These are phyloP conservation scores for Marasmius tenuissimus DNA, from an alignment of 1,284 basidiomycete species.

Conservation along the genomic window DNA sequence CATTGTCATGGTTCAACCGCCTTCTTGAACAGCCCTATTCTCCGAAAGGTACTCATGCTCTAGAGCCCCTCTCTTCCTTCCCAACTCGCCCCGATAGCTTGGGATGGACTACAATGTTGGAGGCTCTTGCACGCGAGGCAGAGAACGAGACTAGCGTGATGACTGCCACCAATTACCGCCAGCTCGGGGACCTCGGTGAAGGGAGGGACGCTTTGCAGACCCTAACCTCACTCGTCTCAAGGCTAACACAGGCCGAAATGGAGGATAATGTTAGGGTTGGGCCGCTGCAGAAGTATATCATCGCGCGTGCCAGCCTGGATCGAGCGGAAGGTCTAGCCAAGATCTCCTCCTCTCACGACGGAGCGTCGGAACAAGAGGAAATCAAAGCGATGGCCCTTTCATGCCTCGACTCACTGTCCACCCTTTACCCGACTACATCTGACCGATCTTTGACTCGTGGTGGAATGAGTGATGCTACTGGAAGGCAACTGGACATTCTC, in stretches of 20 bases:
- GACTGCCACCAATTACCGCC: not conserved
- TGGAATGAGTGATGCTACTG: not conserved
- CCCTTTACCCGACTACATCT: not conserved
- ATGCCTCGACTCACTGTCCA: not conserved
- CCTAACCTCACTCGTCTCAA: not conserved
- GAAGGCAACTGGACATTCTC: not conserved
- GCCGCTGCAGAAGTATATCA: not conserved
- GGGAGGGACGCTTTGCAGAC: not conserved
- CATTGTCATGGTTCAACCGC: slow-evolving; percentile 71
- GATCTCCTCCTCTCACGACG: not conserved
- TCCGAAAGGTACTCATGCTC: not conserved
- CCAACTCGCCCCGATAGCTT: slow-evolving; percentile 6
- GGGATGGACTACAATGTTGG: not conserved
- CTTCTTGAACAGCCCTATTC: slow-evolving; percentile 43
- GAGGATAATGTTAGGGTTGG: not conserved
- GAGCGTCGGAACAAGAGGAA: not conserved
- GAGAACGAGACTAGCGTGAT: not conserved
- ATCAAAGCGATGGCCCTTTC: not conserved
- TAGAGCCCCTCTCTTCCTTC: not conserved
- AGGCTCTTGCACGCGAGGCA: not conserved
- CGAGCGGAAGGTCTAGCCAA: not conserved
- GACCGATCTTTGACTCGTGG: not conserved
- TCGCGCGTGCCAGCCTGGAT: not conserved
- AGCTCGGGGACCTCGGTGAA: not conserved
- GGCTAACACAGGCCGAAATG: not conserved